Base-by-base conservation (phyloP, 208 protist genomes). In the Lotmaria passim region DNA sequence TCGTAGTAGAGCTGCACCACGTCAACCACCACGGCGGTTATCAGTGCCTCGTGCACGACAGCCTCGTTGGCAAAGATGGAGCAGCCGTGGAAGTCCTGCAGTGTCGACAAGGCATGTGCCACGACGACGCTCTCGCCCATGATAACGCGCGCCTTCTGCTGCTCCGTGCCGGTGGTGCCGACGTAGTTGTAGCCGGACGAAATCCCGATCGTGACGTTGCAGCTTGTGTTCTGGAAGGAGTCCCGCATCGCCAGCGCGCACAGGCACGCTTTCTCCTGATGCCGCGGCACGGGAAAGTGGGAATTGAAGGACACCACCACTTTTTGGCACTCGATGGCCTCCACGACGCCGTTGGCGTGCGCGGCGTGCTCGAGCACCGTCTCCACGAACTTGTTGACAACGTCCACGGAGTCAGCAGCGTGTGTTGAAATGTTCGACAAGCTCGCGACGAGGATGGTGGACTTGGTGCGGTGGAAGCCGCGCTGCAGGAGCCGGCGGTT, bases 301-400 rank as follows among this genome's bases (percentile, higher is more conserved):
- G 76, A 85, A 60, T 90, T 90, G 58, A 86, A 90, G 51, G 74
- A 82, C 15, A 85, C 58, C 21, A 80, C 56, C 0, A 90, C 60
- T 23, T 64, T 79, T 28, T 78, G 73, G 30, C 73, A 75, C 51
- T 81, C 81, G 31, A 90, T 79, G 19, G 74, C 73, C 50, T 90
- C 84, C 8, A 81, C 78, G 12, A 90, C 81, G 43, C 84, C 84
- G 59, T 79, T 83, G 7, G 61, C 56, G 44, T 23, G 33, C 26
- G 41, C 43, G 23, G 66, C 81, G 52, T 82, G 59, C 30, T 74
- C 63, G 44, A 87, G 69, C 34, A 82, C 74, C 15, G 65, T 62
- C 41, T 62, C 48, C 14, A 86, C 72, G 63, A 85, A 90, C 14
- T 59, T n/a, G 70, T 85, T 82, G 71, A 90, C 71, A 23, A 79